phyloP scores from a whole-genome alignment of 164 flowering plant genomes.

The Taxillus chinensis region DNA sequence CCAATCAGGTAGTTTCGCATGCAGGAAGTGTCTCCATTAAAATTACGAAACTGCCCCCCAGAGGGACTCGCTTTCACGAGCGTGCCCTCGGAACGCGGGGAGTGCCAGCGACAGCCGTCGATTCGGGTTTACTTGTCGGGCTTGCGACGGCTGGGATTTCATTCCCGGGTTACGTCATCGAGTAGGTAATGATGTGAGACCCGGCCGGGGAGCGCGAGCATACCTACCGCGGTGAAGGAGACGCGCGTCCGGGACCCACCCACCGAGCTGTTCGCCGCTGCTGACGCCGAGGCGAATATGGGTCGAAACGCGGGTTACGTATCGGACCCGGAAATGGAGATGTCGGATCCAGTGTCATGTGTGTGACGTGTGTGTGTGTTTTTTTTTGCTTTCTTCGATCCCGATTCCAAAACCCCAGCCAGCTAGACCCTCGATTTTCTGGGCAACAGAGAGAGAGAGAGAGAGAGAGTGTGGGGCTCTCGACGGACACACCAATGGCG shows the following conservation, averaged over 20 bases:
- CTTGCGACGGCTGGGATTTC: not conserved
- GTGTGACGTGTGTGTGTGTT: too few relatives aligned
- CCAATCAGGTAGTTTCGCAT: constrained; percentile 8
- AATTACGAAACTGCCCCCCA: not conserved
- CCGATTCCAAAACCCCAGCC: too few relatives aligned
- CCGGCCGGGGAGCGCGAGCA: not conserved
- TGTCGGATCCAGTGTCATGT: too few relatives aligned
- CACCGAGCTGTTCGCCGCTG: too few relatives aligned
- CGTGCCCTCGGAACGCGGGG: not conserved
- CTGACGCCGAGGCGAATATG: too few relatives aligned
- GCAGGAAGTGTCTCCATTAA: constrained; percentile 3
- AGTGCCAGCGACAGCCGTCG: constrained; percentile 2
- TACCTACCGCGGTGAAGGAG: constrained; percentile 17
- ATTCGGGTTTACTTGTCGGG: not conserved
- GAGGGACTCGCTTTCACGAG: not conserved
- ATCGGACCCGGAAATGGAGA: too few relatives aligned
- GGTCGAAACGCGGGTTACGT: too few relatives aligned
- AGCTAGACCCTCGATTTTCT: too few relatives aligned
- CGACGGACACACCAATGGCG: constrained; percentile 16
- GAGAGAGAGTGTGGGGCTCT: too few relatives aligned
- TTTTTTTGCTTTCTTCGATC: too few relatives aligned
- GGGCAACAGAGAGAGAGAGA: too few relatives aligned
- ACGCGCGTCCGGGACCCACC: not conserved
- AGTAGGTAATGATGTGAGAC: constrained; percentile 8
- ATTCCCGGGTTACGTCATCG: constrained; percentile 7